Conservation (phyloP, 2,329 filamentous ascomycete genomes). For the Aureobasidium namibiae region DNA sequence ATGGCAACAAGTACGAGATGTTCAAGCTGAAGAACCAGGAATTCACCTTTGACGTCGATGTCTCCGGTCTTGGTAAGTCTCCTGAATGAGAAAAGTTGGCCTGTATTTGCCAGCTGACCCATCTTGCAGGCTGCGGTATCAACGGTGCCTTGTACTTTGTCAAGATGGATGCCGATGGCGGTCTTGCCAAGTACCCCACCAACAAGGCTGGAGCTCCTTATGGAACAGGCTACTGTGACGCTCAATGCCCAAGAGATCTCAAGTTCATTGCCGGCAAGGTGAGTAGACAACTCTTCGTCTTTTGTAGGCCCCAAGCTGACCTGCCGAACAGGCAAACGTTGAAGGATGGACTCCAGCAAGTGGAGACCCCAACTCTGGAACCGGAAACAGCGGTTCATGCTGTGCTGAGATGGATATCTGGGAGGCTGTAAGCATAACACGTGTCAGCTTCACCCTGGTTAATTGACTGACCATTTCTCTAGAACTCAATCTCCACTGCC, state of each 20-base stretch:
- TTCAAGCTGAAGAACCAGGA: conserved; percentile 60
- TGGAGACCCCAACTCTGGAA: conserved; percentile 23
- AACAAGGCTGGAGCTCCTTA: conserved; percentile 49
- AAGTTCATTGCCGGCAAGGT: conserved; percentile 23
- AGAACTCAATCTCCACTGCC: conserved; percentile 57
- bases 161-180: conserved; percentile 56
- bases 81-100: no score
- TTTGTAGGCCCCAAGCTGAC: neutral
- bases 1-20: conserved; percentile 54
- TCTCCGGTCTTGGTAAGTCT: conserved; percentile 47
- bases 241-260: conserved; percentile 33
- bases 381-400: conserved; percentile 47
- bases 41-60: conserved; percentile 65
- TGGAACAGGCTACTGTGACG: conserved; percentile 51
- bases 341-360: conserved; percentile 20
- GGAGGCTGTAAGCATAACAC: conserved; percentile 41
- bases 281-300: neutral
- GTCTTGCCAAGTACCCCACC: conserved; percentile 21
- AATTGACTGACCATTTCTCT: neutral
- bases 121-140: conserved; percentile 49
- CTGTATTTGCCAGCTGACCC: neutral
- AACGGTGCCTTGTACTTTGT: conserved; percentile 64
- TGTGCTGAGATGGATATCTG: conserved; percentile 63
- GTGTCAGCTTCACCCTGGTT: neutral
- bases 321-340: conserved; percentile 11